phyloP scores from a whole-genome alignment of 176 grass and related monocot genomes.

The Cenchrus purpureus region DNA sequence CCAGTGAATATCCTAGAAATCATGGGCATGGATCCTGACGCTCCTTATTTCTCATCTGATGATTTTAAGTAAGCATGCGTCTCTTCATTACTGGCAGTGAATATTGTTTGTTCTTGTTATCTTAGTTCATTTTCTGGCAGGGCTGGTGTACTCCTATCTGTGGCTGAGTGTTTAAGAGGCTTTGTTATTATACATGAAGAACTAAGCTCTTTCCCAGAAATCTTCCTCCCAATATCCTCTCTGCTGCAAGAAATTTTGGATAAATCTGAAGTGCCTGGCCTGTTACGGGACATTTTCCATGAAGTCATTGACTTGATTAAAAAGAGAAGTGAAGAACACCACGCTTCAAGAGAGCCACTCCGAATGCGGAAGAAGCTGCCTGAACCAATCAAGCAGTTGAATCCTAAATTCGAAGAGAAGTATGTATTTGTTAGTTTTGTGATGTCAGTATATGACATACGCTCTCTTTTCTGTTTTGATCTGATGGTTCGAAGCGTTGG shows the following conservation, averaged over 20 bases:
- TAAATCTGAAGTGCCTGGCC: slow-evolving; percentile 44
- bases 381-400: slow-evolving; percentile 84
- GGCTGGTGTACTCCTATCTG: slow-evolving; percentile 67
- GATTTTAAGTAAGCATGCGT: slow-evolving; percentile 66
- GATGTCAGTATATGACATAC: background rate
- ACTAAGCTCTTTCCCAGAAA: slow-evolving; percentile 78
- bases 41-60: slow-evolving; percentile 65
- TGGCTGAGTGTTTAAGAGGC: slow-evolving; percentile 75
- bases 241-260: slow-evolving; percentile 67
- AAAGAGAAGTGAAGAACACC: slow-evolving; percentile 64
- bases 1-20: slow-evolving; percentile 64
- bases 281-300: slow-evolving; percentile 60
- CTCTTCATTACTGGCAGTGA: background rate
- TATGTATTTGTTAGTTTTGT: slow-evolving; percentile 54
- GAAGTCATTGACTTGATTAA: slow-evolving; percentile 75
- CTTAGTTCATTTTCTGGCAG: slow-evolving; percentile 49
- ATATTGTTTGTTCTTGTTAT: slow-evolving; percentile 17
- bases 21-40: slow-evolving; percentile 67
- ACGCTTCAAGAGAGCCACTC: slow-evolving; percentile 70
- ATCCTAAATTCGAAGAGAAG: slow-evolving; percentile 94
- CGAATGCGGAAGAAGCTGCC: slow-evolving; percentile 85
- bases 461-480: background rate
- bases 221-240: slow-evolving; percentile 72
- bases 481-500: background rate
- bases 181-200: slow-evolving; percentile 82